Base-by-base conservation (phyloP, 352 stramenopile genomes). In the Globisporangium nodosum region DNA sequence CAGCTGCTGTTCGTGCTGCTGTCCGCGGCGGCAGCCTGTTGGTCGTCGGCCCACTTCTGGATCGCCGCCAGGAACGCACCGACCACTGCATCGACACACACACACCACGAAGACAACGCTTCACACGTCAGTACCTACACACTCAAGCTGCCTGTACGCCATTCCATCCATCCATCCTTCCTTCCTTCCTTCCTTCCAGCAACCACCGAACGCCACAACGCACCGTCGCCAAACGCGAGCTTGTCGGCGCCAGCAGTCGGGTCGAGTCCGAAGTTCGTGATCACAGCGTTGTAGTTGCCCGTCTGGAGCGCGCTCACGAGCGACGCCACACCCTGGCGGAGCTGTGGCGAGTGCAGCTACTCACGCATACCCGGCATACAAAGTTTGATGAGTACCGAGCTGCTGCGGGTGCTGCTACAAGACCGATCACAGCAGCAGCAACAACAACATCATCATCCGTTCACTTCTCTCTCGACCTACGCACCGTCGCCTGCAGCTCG, bases 231-330 rank as follows among this genome's bases (percentile, higher is more conserved):
- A 52, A 80, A 83, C 20, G 83, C 70, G 30, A 97, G 76, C 57
- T 96, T 91, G 46, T 60, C 70, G 33, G 84, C 84, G 24, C 88
- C 88, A 37, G 85, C 88, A 11, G 75, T 55, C 27, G 85, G 73
- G 50, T 97, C 75, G 40, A 98, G 69, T 3, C 85, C 87, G 58
- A 97, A 97, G 63, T 96, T 97, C 48, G 85, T 73, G 65, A 97
- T 74, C 39, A 97, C 81, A 12, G 81, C 74, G 67, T 96, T 95
- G 56, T 91, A 97, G 60, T 97, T 97, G 53, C 90, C 85, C 0
- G 85, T 92, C 61, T 96, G 81, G 40, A 97, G 65, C 46, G 87
- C 90, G 27, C 64, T 78, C 48, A 85, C 79, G 27, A 97, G 78
- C 43, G 84, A 91, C 27, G 68, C 76, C n/a, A 97, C 78, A 61